Evolutionary conservation across 768 basidiomycete species (phyloP).

Genomic region (Russula emetica): DNA sequence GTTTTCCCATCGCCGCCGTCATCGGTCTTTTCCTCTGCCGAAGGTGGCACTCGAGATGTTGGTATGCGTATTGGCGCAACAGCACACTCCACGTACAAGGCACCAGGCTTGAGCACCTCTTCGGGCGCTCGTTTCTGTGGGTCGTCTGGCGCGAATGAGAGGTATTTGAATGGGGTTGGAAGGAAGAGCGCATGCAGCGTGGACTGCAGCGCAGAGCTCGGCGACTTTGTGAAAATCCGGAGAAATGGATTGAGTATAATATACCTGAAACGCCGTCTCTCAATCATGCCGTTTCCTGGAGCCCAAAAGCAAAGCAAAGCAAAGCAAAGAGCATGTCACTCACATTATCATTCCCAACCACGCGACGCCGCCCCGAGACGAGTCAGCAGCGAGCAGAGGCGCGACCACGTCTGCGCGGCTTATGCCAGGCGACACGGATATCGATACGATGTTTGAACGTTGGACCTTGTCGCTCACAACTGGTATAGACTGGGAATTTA

Average conservation of each 20-base stretch:
- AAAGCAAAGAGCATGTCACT: constrained; percentile 28
- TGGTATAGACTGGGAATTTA: constrained; percentile 31
- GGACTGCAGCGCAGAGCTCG: constrained; percentile 60
- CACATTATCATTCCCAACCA: constrained; percentile 48
- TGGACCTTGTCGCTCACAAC: constrained; percentile 45
- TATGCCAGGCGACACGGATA: constrained; percentile 72
- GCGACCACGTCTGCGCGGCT: constrained; percentile 67
- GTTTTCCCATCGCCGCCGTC: constrained; percentile 29
- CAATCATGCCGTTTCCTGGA: background rate
- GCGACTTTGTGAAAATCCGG: constrained; percentile 64
- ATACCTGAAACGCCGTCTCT: constrained; percentile 47
- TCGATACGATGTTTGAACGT: constrained; percentile 69
- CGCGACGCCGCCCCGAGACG: constrained; percentile 37
- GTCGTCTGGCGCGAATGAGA: constrained; percentile 32
- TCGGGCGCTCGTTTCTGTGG: constrained; percentile 32
- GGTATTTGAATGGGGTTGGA: constrained; percentile 69
- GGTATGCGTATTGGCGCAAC: constrained; percentile 41
- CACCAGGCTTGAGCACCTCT: constrained; percentile 73
- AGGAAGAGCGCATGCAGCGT: constrained; percentile 80
- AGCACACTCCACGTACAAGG: constrained; percentile 72
- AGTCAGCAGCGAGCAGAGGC: constrained; percentile 48
- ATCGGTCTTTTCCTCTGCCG: constrained; percentile 29
- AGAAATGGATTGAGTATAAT: constrained; percentile 62
- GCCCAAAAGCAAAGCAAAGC: background rate
- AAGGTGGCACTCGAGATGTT: constrained; percentile 26